Evolutionary conservation across 345 rosid species (phyloP), one percentile per base, ranked within the genome.

Genomic region (Sonneratia caseolaris): DNA sequence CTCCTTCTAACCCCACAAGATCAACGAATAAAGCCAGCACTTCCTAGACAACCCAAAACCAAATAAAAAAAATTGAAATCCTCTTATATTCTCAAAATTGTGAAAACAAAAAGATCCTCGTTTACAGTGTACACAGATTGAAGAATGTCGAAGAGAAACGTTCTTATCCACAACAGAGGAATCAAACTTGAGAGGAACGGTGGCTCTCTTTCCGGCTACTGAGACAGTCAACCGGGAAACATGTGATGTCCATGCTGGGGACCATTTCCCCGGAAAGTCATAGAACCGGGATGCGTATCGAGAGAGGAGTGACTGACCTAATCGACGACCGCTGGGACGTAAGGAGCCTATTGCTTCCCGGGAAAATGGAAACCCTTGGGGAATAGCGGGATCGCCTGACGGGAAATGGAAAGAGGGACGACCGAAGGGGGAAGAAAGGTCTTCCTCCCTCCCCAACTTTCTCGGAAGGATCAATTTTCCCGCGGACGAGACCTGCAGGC

Each of bases 241-340:
- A 21, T 22, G 35, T 22, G 21, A 0, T 12, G 21, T 3, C 57
- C 57, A 53, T 53, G 57, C 57, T 37, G 37, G 66, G 22, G 66
- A 35, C 38, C 37, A 62, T 62, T 27, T 27, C 27, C 66, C 66
- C 66, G 66, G 66, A 62, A 62, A 35, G 27, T 62, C 66, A 62
- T 12, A 3, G 66, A 37, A 32, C 37, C 37, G 37, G 38, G 66
- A 62, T 2, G 18, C 37, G 38, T 11, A 35, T 27, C 18, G 35
- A 62, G 66, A 62, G 66, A 62, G 38, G 8, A 62, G 13, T 1
- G 19, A 35, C 37, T 12, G 66, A 62, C 37, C 38, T 62, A 35
- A 35, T 62, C 19, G 66, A 32, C 12, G 66, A 10, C 37, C n/a
- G 14, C 24, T 4, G 64, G 12, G 64, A 11, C 2, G 61, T 19